Percentiles rank a stretch among this genome's conserved stretches.
Evolutionary conservation across 2,329 filamentous ascomycete species (phyloP).

Genomic region (Beauveria sp.): DNA sequence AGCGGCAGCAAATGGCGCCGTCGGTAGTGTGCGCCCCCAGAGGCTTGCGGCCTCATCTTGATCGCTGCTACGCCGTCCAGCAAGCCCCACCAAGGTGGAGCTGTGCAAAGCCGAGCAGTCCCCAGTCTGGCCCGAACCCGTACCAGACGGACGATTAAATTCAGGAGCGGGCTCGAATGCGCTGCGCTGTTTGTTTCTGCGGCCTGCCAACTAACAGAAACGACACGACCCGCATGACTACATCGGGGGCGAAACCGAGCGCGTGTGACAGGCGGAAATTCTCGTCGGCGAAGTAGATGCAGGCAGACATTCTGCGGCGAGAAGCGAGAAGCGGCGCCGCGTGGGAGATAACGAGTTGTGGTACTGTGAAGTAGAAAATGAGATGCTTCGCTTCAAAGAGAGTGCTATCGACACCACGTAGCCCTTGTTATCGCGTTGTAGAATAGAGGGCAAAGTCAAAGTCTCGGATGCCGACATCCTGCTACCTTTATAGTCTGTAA

Average conservation of each 20-base stretch:
- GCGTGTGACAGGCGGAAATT: slow-evolving; percentile 7
- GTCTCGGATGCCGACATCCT: no score
- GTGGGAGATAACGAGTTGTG: background rate
- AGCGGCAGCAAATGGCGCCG: background rate
- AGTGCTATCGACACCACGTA: background rate
- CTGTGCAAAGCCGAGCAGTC: background rate
- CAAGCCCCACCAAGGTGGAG: background rate
- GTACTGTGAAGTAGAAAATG: background rate
- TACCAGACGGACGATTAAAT: background rate
- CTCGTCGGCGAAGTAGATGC: background rate
- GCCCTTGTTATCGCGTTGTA: background rate
- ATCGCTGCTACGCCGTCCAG: background rate
- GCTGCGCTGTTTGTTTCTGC: background rate
- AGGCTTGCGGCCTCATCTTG: background rate
- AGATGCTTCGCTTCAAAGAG: background rate
- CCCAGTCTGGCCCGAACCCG: background rate
- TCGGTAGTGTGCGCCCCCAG: background rate
- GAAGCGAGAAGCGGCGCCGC: background rate
- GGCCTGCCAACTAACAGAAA: background rate
- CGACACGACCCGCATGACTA: background rate
- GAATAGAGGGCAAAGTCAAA: background rate
- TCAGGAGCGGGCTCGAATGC: background rate
- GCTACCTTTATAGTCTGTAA: background rate
- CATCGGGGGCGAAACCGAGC: background rate
- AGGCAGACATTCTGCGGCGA: background rate